Percentiles rank a stretch among this genome's conserved stretches.
Conservation (phyloP, 179 eudicot genomes). For the Spinacia oleracea region DNA sequence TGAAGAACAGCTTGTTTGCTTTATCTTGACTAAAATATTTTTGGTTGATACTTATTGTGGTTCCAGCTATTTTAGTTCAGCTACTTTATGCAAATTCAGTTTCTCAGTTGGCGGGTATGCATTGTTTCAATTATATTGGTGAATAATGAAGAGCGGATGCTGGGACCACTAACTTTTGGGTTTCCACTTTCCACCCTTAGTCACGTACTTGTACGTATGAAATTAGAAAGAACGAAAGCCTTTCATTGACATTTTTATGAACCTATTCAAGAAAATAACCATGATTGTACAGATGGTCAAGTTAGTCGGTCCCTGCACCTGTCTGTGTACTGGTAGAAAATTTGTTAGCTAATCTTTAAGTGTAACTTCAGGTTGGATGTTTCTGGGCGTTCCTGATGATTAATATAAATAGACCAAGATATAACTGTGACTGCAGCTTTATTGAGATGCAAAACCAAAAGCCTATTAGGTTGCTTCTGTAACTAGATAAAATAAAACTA, state of each 20-base stretch:
- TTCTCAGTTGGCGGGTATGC: not conserved
- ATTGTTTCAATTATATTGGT: not conserved
- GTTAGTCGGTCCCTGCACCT: not conserved
- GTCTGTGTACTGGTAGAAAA: not conserved
- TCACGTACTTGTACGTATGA: not conserved
- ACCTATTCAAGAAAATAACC: not conserved
- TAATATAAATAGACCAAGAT: too few species aligned
- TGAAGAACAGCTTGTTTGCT: not conserved
- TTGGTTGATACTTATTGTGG: not conserved
- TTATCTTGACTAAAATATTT: not conserved
- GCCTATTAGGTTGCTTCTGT: too few species aligned
- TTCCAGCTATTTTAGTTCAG: not conserved
- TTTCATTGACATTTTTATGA: not conserved
- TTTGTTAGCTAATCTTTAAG: too few species aligned
- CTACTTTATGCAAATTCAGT: slow-evolving; percentile 1
- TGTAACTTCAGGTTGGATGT: too few species aligned
- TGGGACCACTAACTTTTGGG: not conserved
- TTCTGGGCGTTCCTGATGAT: too few species aligned
- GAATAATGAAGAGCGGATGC: not conserved
- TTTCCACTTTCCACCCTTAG: not conserved
- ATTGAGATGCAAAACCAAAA: too few species aligned
- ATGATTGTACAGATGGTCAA: not conserved
- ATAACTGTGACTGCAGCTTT: too few species aligned
- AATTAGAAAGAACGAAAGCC: not conserved
- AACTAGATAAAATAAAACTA: not conserved